phyloP scores from a whole-genome alignment of 1,284 basidiomycete species.

The Puccinia horiana region DNA sequence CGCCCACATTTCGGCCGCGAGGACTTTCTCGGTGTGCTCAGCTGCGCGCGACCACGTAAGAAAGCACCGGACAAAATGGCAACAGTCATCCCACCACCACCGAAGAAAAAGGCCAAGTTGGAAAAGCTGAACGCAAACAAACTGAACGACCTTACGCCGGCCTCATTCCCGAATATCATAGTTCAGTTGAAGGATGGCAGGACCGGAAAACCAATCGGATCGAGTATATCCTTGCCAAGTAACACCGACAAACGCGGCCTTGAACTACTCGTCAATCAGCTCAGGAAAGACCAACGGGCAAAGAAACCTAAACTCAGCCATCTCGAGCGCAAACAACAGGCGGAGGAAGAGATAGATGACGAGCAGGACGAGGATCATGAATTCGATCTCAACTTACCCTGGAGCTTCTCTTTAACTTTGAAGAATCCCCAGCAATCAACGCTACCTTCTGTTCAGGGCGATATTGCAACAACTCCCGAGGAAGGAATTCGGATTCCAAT shows the following conservation, averaged over 20 bases:
- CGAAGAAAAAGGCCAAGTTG: conserved; percentile 48
- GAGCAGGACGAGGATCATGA: conserved; percentile 29
- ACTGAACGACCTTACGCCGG: conserved; percentile 52
- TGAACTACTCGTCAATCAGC: conserved; percentile 80
- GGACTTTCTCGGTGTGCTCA: too few relatives aligned
- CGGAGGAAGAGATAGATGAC: conserved; percentile 16
- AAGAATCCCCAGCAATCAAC: conserved; percentile 71
- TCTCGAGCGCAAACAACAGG: conserved; percentile 7
- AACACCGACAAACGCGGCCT: conserved; percentile 80
- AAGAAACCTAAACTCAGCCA: conserved; percentile 20
- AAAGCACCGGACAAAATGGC: conserved; percentile 38
- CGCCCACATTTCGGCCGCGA: too few relatives aligned
- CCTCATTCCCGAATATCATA: conserved; percentile 70
- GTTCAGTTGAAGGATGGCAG: conserved; percentile 89
- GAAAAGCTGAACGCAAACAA: conserved; percentile 40
- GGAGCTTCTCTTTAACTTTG: conserved; percentile 43
- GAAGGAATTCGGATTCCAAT: conserved; percentile 42
- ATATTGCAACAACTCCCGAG: background rate
- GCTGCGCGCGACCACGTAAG: too few relatives aligned
- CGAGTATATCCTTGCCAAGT: conserved; percentile 81
- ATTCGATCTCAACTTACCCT: conserved; percentile 51
- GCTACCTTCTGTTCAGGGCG: conserved; percentile 70
- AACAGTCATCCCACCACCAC: conserved; percentile 49
- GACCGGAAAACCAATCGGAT: conserved; percentile 75
- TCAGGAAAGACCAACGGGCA: conserved; percentile 63